These are phyloP conservation scores for Fallopia convolvulus DNA, from an alignment of 148 eudicot species.

Conservation along the genomic window DNA sequence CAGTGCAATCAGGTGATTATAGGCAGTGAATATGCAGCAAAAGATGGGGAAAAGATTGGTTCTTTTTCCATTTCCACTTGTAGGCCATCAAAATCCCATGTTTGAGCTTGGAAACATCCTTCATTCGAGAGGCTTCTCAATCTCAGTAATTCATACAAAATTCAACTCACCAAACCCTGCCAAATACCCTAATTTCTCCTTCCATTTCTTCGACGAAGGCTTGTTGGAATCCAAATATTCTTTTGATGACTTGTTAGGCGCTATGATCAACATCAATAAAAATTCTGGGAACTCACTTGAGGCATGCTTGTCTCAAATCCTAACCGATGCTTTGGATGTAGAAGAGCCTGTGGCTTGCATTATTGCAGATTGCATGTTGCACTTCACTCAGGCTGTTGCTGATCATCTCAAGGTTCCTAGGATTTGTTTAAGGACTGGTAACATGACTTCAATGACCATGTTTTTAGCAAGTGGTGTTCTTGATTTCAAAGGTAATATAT, in stretches of 20 bases:
- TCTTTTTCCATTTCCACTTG: constrained; percentile 6
- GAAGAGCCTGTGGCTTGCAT: constrained; percentile 23
- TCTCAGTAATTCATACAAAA: constrained; percentile 28
- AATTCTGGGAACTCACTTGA: constrained; percentile 17
- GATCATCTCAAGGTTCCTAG: constrained; percentile 27
- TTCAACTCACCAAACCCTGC: constrained; percentile 20
- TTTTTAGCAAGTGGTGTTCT: constrained; percentile 14
- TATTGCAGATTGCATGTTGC: constrained; percentile 24
- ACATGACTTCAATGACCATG: constrained; percentile 16
- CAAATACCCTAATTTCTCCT: constrained; percentile 24
- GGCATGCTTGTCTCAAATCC: constrained; percentile 16
- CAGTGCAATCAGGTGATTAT: background rate
- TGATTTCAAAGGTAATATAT: constrained; percentile 16
- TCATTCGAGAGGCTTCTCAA: constrained; percentile 25
- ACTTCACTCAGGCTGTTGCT: constrained; percentile 26
- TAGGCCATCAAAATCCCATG: constrained; percentile 14
- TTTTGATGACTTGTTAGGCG: background rate
- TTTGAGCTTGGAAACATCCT: constrained; percentile 18
- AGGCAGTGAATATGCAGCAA: background rate
- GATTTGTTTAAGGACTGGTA: constrained; percentile 30
- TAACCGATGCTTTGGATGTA: background rate
- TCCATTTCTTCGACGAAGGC: constrained; percentile 26
- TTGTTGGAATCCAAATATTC: constrained; percentile 9
- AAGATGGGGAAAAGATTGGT: constrained; percentile 2
- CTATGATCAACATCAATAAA: constrained; percentile 13